Percentiles rank a stretch among this genome's conserved stretches.
phyloP scores from a whole-genome alignment of 768 basidiomycete species.

The Podaxis carcinomalis region DNA sequence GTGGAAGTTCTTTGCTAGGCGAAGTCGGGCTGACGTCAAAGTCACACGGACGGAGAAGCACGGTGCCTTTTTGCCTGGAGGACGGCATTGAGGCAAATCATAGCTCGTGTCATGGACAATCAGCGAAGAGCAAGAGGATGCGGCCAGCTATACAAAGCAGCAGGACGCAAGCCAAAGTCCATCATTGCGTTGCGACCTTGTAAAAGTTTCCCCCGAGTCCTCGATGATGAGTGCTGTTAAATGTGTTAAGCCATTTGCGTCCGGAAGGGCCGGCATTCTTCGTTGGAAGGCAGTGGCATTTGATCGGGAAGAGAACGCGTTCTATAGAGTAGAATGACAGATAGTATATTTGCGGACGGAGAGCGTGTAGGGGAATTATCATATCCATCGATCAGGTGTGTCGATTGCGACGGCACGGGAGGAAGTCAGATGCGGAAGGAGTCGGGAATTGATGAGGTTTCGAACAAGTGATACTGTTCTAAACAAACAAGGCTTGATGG shows the following conservation, averaged over 20 bases:
- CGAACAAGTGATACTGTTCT: constrained; percentile 3
- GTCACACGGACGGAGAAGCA: not conserved
- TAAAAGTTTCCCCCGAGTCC: not conserved
- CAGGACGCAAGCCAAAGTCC: not conserved
- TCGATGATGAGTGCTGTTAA: not conserved
- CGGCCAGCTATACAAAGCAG: not conserved
- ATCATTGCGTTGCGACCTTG: not conserved
- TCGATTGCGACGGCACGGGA: not conserved
- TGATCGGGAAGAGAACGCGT: constrained; percentile 10
- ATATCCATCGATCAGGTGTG: constrained; percentile 6
- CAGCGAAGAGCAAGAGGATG: not conserved
- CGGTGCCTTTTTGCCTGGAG: not conserved
- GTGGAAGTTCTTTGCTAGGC: not conserved
- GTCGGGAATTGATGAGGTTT: not conserved
- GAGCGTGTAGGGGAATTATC: not conserved
- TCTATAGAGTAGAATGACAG: not conserved
- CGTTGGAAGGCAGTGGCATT: constrained; percentile 1
- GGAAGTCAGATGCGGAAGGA: not conserved
- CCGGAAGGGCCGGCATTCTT: not conserved
- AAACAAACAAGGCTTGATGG: not conserved
- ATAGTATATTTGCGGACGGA: not conserved
- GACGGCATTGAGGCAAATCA: not conserved
- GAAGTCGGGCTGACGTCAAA: constrained; percentile 8
- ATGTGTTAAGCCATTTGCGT: not conserved
- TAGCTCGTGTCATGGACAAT: not conserved